Conservation (phyloP, 495 filamentous ascomycete species). For the Hypoxylon intermedium region DNA sequence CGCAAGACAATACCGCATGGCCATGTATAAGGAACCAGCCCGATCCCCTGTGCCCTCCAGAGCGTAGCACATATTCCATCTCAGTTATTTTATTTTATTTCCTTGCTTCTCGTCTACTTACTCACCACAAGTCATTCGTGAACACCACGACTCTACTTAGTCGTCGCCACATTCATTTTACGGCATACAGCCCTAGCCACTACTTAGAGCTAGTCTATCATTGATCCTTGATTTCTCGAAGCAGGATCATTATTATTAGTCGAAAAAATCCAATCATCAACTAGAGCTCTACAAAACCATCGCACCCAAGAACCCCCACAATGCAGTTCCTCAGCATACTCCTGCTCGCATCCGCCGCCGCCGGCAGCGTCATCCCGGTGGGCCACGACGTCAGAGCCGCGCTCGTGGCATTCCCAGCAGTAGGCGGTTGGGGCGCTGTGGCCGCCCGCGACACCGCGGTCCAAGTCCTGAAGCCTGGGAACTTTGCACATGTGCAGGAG, state of each 20-base stretch:
- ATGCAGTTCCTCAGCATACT: conserved; percentile 34
- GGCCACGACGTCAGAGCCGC: background rate
- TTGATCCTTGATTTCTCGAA: background rate
- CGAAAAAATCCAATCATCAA: background rate
- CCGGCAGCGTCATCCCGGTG: conserved; percentile 26
- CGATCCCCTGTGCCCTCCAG: background rate
- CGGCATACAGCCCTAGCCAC: conserved; percentile 3
- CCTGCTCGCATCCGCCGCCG: conserved; percentile 21
- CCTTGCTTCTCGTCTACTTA: conserved; percentile 22
- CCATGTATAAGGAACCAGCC: conserved; percentile 15
- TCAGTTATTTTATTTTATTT: conserved; percentile 13
- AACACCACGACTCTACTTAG: conserved; percentile 21
- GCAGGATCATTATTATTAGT: background rate
- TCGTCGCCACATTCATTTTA: conserved; percentile 29
- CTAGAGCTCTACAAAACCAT: background rate
- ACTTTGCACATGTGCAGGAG: conserved; percentile 31
- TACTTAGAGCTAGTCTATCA: too few relatives aligned
- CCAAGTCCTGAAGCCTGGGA: conserved; percentile 20
- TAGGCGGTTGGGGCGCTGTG: conserved; percentile 4
- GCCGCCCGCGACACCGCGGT: conserved; percentile 7
- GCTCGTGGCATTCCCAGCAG: background rate
- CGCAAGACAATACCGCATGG: conserved; percentile 3
- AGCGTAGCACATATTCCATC: background rate
- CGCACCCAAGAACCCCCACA: background rate
- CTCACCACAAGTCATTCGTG: conserved; percentile 35